Conservation (phyloP, 805 yeast species). For the Candida sakaeoensis region DNA sequence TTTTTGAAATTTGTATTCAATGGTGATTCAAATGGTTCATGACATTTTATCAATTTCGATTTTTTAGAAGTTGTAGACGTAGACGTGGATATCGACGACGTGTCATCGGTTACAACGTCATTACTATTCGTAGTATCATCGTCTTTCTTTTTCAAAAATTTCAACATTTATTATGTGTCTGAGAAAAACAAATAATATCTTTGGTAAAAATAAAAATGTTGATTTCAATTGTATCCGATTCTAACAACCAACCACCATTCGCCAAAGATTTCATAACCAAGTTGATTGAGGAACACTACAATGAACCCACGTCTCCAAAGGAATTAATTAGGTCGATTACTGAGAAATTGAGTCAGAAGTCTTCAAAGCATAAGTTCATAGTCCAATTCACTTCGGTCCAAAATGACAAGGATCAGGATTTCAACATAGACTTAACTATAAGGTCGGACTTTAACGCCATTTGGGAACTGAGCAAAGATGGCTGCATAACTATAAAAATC, state of each 20-base stretch:
- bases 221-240: slow-evolving; percentile 3
- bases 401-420: slow-evolving; percentile 10
- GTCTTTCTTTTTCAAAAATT: slow-evolving; percentile 18
- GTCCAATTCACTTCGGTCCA: slow-evolving; percentile 39
- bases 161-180: slow-evolving; percentile 11
- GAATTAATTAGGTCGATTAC: slow-evolving; percentile 30
- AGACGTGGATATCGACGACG: slow-evolving; percentile 16
- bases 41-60: slow-evolving; percentile 26
- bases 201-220: neutral
- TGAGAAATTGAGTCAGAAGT: slow-evolving; percentile 34
- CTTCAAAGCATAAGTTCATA: slow-evolving; percentile 56
- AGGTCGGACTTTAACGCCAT: slow-evolving; percentile 46
- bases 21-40: slow-evolving; percentile 39
- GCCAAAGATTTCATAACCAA: slow-evolving; percentile 13
- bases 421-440: slow-evolving; percentile 20
- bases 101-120: slow-evolving; percentile 9
- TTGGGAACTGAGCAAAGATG: slow-evolving; percentile 59
- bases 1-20: slow-evolving; percentile 27
- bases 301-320: slow-evolving; percentile 10
- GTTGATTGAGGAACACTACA: slow-evolving; percentile 11
- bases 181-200: too few species aligned
- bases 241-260: slow-evolving; percentile 16
- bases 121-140: too few species aligned
- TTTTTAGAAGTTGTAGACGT: slow-evolving; percentile 14
- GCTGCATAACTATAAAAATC: slow-evolving; percentile 38